These are phyloP conservation scores for Candida nemodendra DNA, from an alignment of 805 yeast species.

Conservation along the genomic window DNA sequence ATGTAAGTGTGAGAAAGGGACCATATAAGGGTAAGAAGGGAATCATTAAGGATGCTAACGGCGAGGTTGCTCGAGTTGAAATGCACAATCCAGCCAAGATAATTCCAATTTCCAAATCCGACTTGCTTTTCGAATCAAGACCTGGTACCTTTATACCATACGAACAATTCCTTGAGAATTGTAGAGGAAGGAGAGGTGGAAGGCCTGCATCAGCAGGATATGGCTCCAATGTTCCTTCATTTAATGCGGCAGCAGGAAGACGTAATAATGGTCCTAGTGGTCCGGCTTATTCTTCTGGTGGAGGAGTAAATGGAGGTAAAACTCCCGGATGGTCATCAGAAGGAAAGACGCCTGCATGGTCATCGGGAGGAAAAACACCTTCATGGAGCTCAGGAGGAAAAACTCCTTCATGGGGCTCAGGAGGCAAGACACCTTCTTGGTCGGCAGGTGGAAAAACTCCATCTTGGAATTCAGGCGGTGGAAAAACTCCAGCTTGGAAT, in stretches of 20 bases:
- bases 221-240: constrained; percentile 6
- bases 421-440: constrained; percentile 59
- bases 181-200: constrained; percentile 36
- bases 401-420: constrained; percentile 35
- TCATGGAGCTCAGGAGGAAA: constrained; percentile 27
- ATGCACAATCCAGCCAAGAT: constrained; percentile 89
- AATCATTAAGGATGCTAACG: constrained; percentile 90
- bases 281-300: constrained; percentile 35
- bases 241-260: constrained; percentile 10
- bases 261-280: constrained; percentile 31
- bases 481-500: constrained; percentile 55
- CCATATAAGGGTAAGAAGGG: constrained; percentile 95
- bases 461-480: constrained; percentile 38
- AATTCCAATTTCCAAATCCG: constrained; percentile 77
- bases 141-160: constrained; percentile 74
- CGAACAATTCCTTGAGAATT: constrained; percentile 62
- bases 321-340: constrained; percentile 43
- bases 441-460: constrained; percentile 32
- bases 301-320: constrained; percentile 43
- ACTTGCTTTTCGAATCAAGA: constrained; percentile 66
- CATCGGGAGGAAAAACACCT: constrained; percentile 34
- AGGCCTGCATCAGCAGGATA: constrained; percentile 16
- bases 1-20: constrained; percentile 84
- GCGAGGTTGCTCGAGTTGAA: constrained; percentile 87
- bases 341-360: constrained; percentile 45